Percentiles rank a stretch among this genome's conserved stretches.
These are phyloP conservation scores for Acer negundo DNA, from an alignment of 345 rosid genomes.

Conservation along the genomic window DNA sequence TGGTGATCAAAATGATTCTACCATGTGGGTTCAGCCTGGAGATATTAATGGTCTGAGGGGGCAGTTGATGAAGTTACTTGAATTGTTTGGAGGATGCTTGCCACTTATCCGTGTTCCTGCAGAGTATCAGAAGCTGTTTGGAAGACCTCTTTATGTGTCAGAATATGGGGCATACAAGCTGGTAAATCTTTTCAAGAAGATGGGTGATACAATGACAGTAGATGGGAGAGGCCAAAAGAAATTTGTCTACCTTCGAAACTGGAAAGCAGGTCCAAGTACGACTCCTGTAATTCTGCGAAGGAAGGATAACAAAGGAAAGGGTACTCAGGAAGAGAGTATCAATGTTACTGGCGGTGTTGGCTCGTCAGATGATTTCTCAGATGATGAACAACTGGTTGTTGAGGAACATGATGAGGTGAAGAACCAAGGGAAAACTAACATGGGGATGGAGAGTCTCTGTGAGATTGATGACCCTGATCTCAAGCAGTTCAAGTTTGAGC, in stretches of 20 bases:
- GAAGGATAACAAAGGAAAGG: constrained; percentile 65
- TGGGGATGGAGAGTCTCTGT: constrained; percentile 26
- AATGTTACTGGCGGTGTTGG: constrained; percentile 39
- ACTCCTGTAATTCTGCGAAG: constrained; percentile 47
- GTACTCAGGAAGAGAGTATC: constrained; percentile 34
- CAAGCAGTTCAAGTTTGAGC: constrained; percentile 73
- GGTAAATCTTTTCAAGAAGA: constrained; percentile 83
- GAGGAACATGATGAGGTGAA: constrained; percentile 44
- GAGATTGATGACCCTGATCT: constrained; percentile 37
- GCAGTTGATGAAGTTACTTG: constrained; percentile 79
- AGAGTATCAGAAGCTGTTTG: constrained; percentile 71
- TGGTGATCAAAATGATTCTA: constrained; percentile 56
- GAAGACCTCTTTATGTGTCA: constrained; percentile 75
- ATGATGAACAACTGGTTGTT: constrained; percentile 51
- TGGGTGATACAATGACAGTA: constrained; percentile 64
- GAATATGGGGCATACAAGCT: constrained; percentile 81
- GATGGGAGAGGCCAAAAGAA: constrained; percentile 77
- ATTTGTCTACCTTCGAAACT: constrained; percentile 68
- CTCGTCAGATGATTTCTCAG: constrained; percentile 77
- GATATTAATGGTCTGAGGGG: constrained; percentile 78
- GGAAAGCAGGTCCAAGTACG: constrained; percentile 50
- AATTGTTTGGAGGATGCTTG: constrained; percentile 81
- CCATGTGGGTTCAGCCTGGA: constrained; percentile 93
- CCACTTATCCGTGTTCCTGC: constrained; percentile 73
- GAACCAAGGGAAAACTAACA: constrained; percentile 29